A percentile compares a stretch with the other conserved stretches of the same genome.
Conservation (phyloP, 306 rosid species). For the Cucumis cinereus region DNA sequence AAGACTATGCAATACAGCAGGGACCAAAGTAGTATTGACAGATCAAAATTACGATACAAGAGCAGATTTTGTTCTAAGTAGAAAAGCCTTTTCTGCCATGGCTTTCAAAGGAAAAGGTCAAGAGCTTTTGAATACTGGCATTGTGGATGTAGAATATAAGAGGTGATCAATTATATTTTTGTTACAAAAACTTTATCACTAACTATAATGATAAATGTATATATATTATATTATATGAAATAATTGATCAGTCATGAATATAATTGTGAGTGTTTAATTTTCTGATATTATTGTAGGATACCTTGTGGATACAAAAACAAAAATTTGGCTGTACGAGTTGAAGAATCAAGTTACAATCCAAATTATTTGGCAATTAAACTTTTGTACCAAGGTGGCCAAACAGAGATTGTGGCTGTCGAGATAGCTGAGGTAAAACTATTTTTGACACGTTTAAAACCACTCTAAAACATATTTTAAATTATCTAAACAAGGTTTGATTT, state of each 20-base stretch:
- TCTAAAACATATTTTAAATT: too few relatives aligned
- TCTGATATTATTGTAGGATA: background rate
- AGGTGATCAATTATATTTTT: background rate
- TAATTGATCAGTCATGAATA: background rate
- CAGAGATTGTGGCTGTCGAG: background rate
- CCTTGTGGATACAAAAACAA: background rate
- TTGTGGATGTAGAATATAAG: background rate
- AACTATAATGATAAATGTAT: too few relatives aligned
- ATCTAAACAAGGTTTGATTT: too few relatives aligned
- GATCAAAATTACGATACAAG: background rate
- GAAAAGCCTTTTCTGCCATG: background rate
- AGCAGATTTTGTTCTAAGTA: background rate
- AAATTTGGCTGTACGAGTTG: background rate
- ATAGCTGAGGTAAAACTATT: background rate
- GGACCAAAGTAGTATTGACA: background rate
- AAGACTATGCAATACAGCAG: background rate
- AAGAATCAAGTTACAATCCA: background rate
- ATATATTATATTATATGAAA: too few relatives aligned
- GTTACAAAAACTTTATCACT: too few relatives aligned
- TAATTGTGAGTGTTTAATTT: too few relatives aligned
- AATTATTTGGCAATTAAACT: background rate
- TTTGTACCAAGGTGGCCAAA: slow-evolving; percentile 1
- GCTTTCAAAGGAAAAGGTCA: background rate
- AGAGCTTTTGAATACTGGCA: background rate
- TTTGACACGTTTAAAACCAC: too few relatives aligned